These are phyloP conservation scores for Lentinula lateritia DNA, from an alignment of 768 basidiomycete genomes.

Conservation along the genomic window DNA sequence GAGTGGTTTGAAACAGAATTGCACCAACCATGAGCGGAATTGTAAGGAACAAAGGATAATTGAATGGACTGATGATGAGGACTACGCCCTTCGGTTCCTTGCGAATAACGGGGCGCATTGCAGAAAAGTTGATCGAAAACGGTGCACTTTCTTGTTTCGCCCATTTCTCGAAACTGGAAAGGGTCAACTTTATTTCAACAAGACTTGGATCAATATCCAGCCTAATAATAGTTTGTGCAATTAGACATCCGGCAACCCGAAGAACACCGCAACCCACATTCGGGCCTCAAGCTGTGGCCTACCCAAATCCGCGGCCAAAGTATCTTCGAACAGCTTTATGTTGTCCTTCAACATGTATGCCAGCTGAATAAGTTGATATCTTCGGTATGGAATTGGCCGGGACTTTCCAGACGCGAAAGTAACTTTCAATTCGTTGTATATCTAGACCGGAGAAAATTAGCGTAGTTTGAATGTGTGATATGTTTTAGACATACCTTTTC, in stretches of 20 bases:
- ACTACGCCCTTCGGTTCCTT: slow-evolving; percentile 78
- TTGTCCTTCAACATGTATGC: slow-evolving; percentile 76
- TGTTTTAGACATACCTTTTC: neutral
- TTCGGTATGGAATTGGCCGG: neutral
- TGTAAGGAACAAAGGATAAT: slow-evolving; percentile 63
- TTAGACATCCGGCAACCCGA: neutral
- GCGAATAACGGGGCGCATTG: slow-evolving; percentile 58
- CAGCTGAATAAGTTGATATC: slow-evolving; percentile 64
- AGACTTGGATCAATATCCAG: slow-evolving; percentile 27
- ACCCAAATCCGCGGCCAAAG: slow-evolving; percentile 58
- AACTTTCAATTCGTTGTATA: slow-evolving; percentile 5
- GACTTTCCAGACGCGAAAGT: slow-evolving; percentile 1
- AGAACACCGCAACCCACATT: slow-evolving; percentile 29
- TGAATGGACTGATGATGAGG: slow-evolving; percentile 69
- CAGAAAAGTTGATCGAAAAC: slow-evolving; percentile 19
- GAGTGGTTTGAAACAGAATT: neutral
- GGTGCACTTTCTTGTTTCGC: slow-evolving; percentile 43
- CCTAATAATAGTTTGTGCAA: neutral
- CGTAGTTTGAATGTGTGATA: neutral
- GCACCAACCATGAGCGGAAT: slow-evolving; percentile 47
- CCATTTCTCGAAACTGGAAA: slow-evolving; percentile 71
- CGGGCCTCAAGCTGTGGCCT: slow-evolving; percentile 55
- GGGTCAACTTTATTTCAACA: slow-evolving; percentile 43
- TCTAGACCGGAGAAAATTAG: neutral
- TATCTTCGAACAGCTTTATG: slow-evolving; percentile 46